Evolutionary conservation across 176 grass and related monocot species (phyloP).

Genomic region (Poa annua): DNA sequence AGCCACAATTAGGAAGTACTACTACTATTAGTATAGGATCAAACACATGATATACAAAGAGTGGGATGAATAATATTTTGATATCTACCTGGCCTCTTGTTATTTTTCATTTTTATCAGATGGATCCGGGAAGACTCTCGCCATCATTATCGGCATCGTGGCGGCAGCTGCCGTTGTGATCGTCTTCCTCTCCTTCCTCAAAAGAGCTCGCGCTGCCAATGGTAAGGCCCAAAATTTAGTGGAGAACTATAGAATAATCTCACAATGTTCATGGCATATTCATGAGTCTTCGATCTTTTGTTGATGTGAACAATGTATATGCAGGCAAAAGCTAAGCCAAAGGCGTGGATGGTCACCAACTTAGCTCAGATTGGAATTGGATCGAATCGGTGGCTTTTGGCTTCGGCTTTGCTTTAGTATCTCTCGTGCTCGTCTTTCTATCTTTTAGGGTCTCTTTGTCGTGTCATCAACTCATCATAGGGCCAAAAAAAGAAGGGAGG

Average conservation of each 20-base stretch:
- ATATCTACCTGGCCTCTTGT: background rate
- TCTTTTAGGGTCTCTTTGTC: slow-evolving; percentile 59
- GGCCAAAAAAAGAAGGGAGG: slow-evolving; percentile 48
- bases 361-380: slow-evolving; percentile 33
- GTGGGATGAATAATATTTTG: background rate
- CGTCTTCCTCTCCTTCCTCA: slow-evolving; percentile 66
- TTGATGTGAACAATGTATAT: slow-evolving; percentile 26
- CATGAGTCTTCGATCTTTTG: slow-evolving; percentile 6
- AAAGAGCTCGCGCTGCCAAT: slow-evolving; percentile 41
- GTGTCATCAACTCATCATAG: slow-evolving; percentile 46
- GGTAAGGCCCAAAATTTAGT: slow-evolving; percentile 24
- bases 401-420: slow-evolving; percentile 49
- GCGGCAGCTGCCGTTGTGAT: slow-evolving; percentile 63
- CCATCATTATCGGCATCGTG: slow-evolving; percentile 78
- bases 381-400: slow-evolving; percentile 62
- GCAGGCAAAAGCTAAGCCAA: slow-evolving; percentile 71
- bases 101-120: slow-evolving; percentile 37
- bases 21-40: background rate
- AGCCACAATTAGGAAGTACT: slow-evolving; percentile 1
- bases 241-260: background rate
- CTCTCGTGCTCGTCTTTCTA: slow-evolving; percentile 41
- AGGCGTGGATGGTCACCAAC: slow-evolving; percentile 27
- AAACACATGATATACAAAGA: background rate
- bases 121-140: slow-evolving; percentile 72
- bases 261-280: slow-evolving; percentile 20